Conservation (phyloP, 495 filamentous ascomycete species). For the Hypoxylon perforatum region DNA sequence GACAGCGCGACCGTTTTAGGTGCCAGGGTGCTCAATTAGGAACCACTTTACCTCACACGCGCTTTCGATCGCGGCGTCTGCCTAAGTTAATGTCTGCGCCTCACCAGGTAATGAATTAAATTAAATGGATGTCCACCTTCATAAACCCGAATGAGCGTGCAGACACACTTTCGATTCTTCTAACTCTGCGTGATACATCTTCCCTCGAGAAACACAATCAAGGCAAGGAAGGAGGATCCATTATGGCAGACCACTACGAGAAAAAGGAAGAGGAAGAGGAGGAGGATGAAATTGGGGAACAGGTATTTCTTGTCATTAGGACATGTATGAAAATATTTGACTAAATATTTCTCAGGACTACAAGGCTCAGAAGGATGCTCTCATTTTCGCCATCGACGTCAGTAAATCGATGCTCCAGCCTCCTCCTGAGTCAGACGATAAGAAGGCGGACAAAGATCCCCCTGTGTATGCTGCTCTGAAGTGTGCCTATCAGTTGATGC, state of each 20-base stretch:
- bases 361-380: conserved; percentile 92
- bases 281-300: conserved; percentile 70
- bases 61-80: conserved; percentile 29
- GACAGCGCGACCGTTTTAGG: conserved; percentile 31
- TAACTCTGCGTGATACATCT: not conserved
- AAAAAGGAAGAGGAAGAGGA: conserved; percentile 72
- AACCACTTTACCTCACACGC: conserved; percentile 29
- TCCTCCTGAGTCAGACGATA: conserved; percentile 71
- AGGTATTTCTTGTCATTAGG: conserved; percentile 57
- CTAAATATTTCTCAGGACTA: conserved; percentile 72
- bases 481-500: conserved; percentile 94
- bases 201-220: not conserved
- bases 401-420: conserved; percentile 86
- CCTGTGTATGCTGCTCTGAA: conserved; percentile 86
- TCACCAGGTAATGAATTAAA: not conserved
- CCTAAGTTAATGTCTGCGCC: conserved; percentile 11
- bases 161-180: not conserved
- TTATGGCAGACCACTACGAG: conserved; percentile 58
- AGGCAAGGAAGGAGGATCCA: not conserved
- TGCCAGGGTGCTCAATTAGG: not conserved
- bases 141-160: not conserved
- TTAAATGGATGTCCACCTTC: not conserved
- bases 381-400: conserved; percentile 95
- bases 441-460: conserved; percentile 77
- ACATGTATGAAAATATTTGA: not conserved